Evolutionary conservation across 164 flowering plant species (phyloP).

Genomic region (Kingdonia uniflora): DNA sequence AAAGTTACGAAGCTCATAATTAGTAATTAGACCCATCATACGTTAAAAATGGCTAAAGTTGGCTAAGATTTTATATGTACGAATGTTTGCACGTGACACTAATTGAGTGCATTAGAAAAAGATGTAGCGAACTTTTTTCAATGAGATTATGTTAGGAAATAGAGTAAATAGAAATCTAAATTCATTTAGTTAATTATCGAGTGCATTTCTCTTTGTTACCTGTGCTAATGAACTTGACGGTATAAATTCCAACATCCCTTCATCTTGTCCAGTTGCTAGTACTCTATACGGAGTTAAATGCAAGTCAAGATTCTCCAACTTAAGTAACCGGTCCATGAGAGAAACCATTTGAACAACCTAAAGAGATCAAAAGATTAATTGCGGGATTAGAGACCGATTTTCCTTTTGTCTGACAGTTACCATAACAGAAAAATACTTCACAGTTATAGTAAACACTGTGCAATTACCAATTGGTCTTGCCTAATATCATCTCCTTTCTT

Average conservation of each 20-base stretch:
- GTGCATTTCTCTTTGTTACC: slow-evolving; percentile 26
- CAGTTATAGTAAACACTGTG: slow-evolving; percentile 1
- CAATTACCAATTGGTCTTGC: slow-evolving; percentile 91
- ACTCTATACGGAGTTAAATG: slow-evolving; percentile 95
- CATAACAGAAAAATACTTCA: too few relatives aligned
- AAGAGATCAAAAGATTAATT: slow-evolving; percentile 7
- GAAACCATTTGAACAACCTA: slow-evolving; percentile 99
- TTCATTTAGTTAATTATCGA: too few relatives aligned
- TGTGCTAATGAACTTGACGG: slow-evolving; percentile 96
- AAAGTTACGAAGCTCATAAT: background rate
- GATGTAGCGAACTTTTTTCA: too few relatives aligned
- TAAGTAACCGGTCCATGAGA: slow-evolving; percentile 94
- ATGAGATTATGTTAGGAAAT: too few relatives aligned
- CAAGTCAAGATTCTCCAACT: slow-evolving; percentile 93
- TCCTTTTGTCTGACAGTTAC: too few relatives aligned
- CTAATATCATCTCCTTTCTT: slow-evolving; percentile 99
- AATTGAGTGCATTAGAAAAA: too few relatives aligned
- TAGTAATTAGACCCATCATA: background rate
- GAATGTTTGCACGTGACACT: too few relatives aligned
- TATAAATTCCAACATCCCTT: slow-evolving; percentile 96
- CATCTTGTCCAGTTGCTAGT: slow-evolving; percentile 98
- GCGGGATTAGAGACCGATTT: too few relatives aligned
- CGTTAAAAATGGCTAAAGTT: background rate
- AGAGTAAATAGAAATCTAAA: too few relatives aligned
- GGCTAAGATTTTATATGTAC: too few relatives aligned